Base-by-base conservation (phyloP, 768 basidiomycete genomes). In the Fistulinella prunicolor region DNA sequence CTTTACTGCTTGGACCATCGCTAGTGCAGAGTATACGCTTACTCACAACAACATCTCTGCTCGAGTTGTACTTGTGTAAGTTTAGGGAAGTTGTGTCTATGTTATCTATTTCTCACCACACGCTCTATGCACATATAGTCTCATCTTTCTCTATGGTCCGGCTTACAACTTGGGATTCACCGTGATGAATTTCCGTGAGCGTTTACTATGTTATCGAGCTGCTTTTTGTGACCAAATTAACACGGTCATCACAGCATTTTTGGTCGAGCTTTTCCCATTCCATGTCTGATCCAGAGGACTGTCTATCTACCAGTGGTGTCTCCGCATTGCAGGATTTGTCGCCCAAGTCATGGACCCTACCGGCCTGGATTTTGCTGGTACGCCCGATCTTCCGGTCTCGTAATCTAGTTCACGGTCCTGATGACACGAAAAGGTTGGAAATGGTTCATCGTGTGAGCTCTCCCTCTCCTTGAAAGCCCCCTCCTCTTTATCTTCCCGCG, bases 221-320 rank as follows among this genome's bases (percentile, higher is more conserved):
- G 14, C 28, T 19, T 13, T 29, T 45, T 17, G 3, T 52, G 16
- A 54, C 10, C 20, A 29, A 29, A 17, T 2, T 10, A 57, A 28
- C 20, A 3, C 12, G 13, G 6, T 20, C 21, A 12, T 12, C 19
- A 16, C 53, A 80, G 80, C 80, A 6, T 83, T 73, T 74, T 65
- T 83, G 49, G 79, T 82, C 28, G 83, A 83, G 56, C 59, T 85
- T 23, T 83, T 83, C 71, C 82, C 82, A 0, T 83, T 71, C 68
- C 75, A 79, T 50, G 72, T 74, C 23, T 78, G 82, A 45, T 74
- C 83, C 1, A 79, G 78, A 60, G 83, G 83, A 30, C 73, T 83
- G 47, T 68, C 82, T 4, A 61, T 84, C 29, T 82, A 79, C 67
- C 80, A 83, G 53, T 79, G 73, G 70, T 80, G 76, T 64, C 69